Percentiles rank a stretch among this genome's conserved stretches.
phyloP scores from a whole-genome alignment of 805 yeast genomes.

The Hanseniaspora lachancei region DNA sequence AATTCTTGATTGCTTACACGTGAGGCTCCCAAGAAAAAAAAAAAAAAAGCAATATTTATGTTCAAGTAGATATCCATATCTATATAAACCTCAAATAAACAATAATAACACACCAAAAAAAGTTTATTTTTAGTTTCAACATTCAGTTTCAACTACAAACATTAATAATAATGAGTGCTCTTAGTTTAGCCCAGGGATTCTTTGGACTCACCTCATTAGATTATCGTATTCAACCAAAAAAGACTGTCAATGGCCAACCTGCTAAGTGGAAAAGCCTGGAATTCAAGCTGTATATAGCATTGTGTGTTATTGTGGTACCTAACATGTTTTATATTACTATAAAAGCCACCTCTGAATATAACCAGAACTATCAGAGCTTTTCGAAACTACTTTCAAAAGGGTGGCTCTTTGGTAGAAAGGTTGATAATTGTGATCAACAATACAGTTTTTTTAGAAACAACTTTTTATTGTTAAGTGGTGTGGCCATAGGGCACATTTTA shows the following conservation, averaged over 20 bases:
- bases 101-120: too few species aligned
- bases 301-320: slow-evolving; percentile 63
- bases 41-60: too few species aligned
- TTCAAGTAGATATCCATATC: too few species aligned
- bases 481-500: slow-evolving; percentile 41
- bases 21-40: too few species aligned
- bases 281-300: slow-evolving; percentile 52
- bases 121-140: too few species aligned
- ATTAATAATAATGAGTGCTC: neutral
- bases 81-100: too few species aligned
- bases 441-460: slow-evolving; percentile 79
- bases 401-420: slow-evolving; percentile 82
- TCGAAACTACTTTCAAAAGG: slow-evolving; percentile 57
- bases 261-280: slow-evolving; percentile 69
- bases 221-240: slow-evolving; percentile 1
- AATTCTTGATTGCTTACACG: too few species aligned
- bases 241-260: neutral
- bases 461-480: slow-evolving; percentile 44
- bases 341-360: slow-evolving; percentile 62
- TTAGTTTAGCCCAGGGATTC: neutral
- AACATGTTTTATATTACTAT: slow-evolving; percentile 69
- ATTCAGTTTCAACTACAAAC: too few species aligned
- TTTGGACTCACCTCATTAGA: slow-evolving; percentile 12
- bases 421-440: slow-evolving; percentile 85
- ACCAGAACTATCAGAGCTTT: slow-evolving; percentile 57